Evolutionary conservation across 192 early-diverging fungal species (phyloP).

Genomic region (Coemansia umbellata): DNA sequence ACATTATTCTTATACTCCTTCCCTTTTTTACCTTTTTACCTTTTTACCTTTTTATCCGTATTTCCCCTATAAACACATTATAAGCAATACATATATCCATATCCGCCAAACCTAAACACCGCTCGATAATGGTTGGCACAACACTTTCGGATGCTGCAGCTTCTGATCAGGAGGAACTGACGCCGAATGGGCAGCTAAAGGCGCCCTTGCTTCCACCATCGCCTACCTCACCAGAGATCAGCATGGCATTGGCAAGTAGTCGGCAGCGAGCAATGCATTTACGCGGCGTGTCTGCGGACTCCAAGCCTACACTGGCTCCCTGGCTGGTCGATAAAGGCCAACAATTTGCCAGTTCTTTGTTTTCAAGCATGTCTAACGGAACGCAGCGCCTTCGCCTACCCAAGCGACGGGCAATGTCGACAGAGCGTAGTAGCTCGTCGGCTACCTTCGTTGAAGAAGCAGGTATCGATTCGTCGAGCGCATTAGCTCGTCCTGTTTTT

Average conservation of each 20-base stretch:
- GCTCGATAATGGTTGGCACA: background rate
- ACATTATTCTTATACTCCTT: background rate
- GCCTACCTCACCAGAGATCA: slow-evolving; percentile 18
- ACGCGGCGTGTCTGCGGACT: slow-evolving; percentile 9
- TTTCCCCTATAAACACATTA: background rate
- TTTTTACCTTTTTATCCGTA: background rate
- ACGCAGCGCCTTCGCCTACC: slow-evolving; percentile 39
- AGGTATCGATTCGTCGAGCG: background rate
- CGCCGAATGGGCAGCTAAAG: slow-evolving; percentile 5
- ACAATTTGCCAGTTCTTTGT: background rate
- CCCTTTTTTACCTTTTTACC: background rate
- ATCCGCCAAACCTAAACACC: too few species aligned
- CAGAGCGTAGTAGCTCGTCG: slow-evolving; percentile 30
- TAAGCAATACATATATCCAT: too few species aligned
- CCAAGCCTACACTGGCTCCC: slow-evolving; percentile 4
- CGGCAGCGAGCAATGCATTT: slow-evolving; percentile 29
- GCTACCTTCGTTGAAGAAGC: slow-evolving; percentile 14
- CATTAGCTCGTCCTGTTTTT: slow-evolving; percentile 17
- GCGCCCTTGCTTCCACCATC: slow-evolving; percentile 29
- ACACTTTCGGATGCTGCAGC: background rate
- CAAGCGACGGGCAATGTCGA: slow-evolving; percentile 37
- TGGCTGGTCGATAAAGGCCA: slow-evolving; percentile 14
- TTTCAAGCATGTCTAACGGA: slow-evolving; percentile 5
- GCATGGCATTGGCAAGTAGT: background rate
- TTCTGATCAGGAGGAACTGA: slow-evolving; percentile 4